phyloP scores from a whole-genome alignment of 2,329 filamentous ascomycete species.

The Clarireedia monteithiana region DNA sequence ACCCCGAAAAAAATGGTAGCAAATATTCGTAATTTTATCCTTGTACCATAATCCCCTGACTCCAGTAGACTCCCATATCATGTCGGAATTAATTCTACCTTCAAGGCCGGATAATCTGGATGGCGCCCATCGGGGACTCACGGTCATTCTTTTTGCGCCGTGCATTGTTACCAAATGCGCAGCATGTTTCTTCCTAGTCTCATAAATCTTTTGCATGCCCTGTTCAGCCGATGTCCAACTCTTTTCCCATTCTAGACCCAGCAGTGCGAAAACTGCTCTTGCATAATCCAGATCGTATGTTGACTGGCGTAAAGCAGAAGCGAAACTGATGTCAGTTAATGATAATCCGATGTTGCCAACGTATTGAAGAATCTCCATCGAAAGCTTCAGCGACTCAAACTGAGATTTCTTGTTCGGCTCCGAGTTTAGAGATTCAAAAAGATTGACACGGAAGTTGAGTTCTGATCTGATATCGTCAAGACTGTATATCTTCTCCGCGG shows the following conservation, averaged over 20 bases:
- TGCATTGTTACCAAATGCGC: neutral
- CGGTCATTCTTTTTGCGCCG: neutral
- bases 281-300: slow-evolving; percentile 15
- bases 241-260: slow-evolving; percentile 12
- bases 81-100: neutral
- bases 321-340: slow-evolving; percentile 7
- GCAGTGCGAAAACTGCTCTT: slow-evolving; percentile 14
- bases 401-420: neutral
- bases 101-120: neutral
- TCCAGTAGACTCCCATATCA: neutral
- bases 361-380: neutral
- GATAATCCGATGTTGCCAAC: slow-evolving; percentile 2
- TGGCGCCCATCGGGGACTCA: neutral
- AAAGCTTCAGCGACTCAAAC: neutral
- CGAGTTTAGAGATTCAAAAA: neutral
- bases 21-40: neutral
- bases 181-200: neutral
- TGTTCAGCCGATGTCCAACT: slow-evolving; percentile 12
- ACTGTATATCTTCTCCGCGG: neutral
- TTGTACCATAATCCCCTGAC: neutral
- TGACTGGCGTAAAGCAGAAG: slow-evolving; percentile 7
- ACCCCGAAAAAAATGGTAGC: neutral
- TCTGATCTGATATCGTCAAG: too few species aligned
- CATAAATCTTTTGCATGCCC: slow-evolving; percentile 8
- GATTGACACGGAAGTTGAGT: neutral